Conservation (phyloP, 1,284 basidiomycete genomes). For the Pseudomicrostroma phylloplanum region DNA sequence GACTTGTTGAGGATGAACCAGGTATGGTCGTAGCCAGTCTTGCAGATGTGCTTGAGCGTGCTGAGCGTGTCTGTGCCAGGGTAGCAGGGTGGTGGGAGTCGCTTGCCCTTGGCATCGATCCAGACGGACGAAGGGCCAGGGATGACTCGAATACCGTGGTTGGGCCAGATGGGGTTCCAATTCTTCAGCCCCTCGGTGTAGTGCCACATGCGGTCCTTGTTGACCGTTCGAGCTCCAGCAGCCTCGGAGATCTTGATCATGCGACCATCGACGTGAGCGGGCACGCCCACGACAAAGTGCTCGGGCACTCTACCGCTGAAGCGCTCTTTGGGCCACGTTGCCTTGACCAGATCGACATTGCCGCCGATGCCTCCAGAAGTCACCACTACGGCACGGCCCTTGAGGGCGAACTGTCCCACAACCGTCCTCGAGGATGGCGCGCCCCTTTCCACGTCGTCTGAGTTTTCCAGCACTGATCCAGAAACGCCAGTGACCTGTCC, state of each 20-base stretch:
- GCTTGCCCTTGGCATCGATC: slow-evolving; percentile 20
- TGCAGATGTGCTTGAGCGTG: slow-evolving; percentile 18
- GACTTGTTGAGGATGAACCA: slow-evolving; percentile 18
- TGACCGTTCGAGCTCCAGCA: slow-evolving; percentile 16
- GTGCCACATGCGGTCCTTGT: slow-evolving; percentile 19
- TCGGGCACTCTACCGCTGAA: slow-evolving; percentile 13
- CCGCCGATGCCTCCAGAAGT: slow-evolving; percentile 21
- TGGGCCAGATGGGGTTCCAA: slow-evolving; percentile 22
- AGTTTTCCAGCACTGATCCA: slow-evolving; percentile 13
- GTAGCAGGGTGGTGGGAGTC: slow-evolving; percentile 16
- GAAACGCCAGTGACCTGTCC: slow-evolving; percentile 14
- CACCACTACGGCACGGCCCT: slow-evolving; percentile 17
- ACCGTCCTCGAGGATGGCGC: slow-evolving; percentile 11
- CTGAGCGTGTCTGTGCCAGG: slow-evolving; percentile 19
- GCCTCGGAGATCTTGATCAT: slow-evolving; percentile 14
- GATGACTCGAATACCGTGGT: slow-evolving; percentile 21
- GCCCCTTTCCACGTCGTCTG: slow-evolving; percentile 11
- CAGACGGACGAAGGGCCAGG: slow-evolving; percentile 19
- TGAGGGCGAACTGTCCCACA: slow-evolving; percentile 14
- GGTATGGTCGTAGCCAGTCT: slow-evolving; percentile 19
- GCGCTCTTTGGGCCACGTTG: slow-evolving; percentile 16
- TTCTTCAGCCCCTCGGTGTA: slow-evolving; percentile 20
- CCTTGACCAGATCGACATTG: slow-evolving; percentile 16
- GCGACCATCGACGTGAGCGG: slow-evolving; percentile 19
- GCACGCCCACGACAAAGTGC: slow-evolving; percentile 17